Base-by-base conservation (phyloP, 441 rosid species). In the Erysimum pusillum region DNA sequence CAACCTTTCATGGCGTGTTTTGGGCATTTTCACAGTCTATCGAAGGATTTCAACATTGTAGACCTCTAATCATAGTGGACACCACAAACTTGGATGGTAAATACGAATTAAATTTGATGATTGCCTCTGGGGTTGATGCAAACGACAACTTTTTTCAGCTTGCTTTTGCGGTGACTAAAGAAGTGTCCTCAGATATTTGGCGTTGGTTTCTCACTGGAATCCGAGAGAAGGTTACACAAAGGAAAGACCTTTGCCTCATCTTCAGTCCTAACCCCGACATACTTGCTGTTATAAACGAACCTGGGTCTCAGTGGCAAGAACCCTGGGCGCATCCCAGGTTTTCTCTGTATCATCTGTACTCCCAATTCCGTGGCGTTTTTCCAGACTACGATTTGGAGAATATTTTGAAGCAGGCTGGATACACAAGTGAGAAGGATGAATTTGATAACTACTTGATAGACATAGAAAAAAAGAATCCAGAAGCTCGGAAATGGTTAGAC, bases 241-340 rank as follows among this genome's bases (percentile, higher is more conserved):
- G 69, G 28, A n/a, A 64, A 46, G 42, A 4, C 1, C 2, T 64
- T n/a, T 64, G 56, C 31, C 56, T 64, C 6, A 64, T 64, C 42
- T 46, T 56, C 28, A 64, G 11, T 31, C 42, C 54, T 6, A 3
- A 64, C 11, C 42, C 6, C 0, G 56, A 45, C 39, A 46, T 46
- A 64, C 2, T 63, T 0, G 35, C 5, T 31, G 44, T 4, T 34
- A 25, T 59, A 3, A 75, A 64, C 5, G 42, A 64, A 10, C n/a
- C 41, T 0, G 41, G 6, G 15, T 64, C 69, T 3, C 11, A 0
- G 1, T 75, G 78, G 41, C 5, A 46, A 65, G 60, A 74, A 44
- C 78, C 67, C 9, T 65, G 77, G 58, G 73, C 67, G 31, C 56
- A 74, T 45, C 67, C 45, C 44, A 49, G 32, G 34, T 66, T 65